Base-by-base conservation (phyloP, 306 rosid genomes). In the Cucurbita argyrosperma region DNA sequence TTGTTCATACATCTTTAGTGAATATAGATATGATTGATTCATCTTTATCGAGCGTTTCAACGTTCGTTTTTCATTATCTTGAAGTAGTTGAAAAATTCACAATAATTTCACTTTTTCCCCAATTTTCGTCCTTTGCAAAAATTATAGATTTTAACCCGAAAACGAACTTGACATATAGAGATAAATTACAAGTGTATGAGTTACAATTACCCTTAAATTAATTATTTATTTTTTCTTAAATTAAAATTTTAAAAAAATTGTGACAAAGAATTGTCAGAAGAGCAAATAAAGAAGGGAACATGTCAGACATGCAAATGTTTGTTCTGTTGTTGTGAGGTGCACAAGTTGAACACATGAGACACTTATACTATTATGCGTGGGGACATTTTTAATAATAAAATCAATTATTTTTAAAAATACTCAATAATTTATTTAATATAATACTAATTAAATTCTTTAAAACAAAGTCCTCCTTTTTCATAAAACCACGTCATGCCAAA, bases 301-400 rank as follows among this genome's bases (percentile, higher is more conserved):
- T 64, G n/a, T 42, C 35, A 5, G 71, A 64, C 51, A 39, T 39
- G 71, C 15, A 65, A 65, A 65, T 65, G 11, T 46, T 68, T 68
- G 73, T 68, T 68, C 23, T 68, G 42, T 46, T 45, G 47, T 67
- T 47, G 40, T 67, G 16, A 40, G 13, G 40, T 12, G 56, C 56
- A 68, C 56, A 68, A 47, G 56, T 68, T 68, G 73, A 47, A 42
- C 73, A 46, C 73, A 68, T 68, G 73, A 68, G 43, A 68, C 56
- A 68, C 57, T 23, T 68, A 46, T 68, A 23, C 56, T 21, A 46
- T 45, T 23, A 50, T 23, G 73, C 16, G 71, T 65, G 37, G 71
- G 71, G 53, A 65, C 71, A 18, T 18, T 65, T 65, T 10, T 42
- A 42, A 43, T 16, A 52, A 5, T 15, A 52, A 51, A 45, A 14